Conservation (phyloP, 2,329 filamentous ascomycete genomes). For the Bipolaris zeicola region DNA sequence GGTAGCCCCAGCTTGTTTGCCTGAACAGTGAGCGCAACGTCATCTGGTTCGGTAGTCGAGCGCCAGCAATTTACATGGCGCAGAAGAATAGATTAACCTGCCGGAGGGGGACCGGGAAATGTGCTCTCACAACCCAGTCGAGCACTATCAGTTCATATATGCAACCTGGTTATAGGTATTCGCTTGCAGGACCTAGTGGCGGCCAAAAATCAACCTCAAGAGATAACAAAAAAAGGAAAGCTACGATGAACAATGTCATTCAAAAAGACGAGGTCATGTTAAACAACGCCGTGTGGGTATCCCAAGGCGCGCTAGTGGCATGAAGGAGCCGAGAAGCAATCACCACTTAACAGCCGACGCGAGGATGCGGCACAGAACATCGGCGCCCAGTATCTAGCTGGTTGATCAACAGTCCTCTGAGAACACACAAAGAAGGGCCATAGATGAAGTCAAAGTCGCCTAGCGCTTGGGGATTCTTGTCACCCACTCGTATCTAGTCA, state of each 20-base stretch:
- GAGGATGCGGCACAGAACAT: slow-evolving; percentile 3
- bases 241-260: neutral
- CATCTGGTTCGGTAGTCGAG: slow-evolving; percentile 4
- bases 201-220: neutral
- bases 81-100: slow-evolving; percentile 20
- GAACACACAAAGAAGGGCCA: slow-evolving; percentile 1
- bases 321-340: neutral
- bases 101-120: slow-evolving; percentile 19
- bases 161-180: slow-evolving; percentile 20
- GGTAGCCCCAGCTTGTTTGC: neutral
- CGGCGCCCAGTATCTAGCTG: slow-evolving; percentile 9
- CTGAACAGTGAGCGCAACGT: neutral
- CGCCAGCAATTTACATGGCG: slow-evolving; percentile 22
- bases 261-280: neutral
- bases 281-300: neutral
- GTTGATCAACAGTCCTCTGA: neutral
- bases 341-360: neutral
- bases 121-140: slow-evolving; percentile 11
- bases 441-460: slow-evolving; percentile 16
- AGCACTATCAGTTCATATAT: slow-evolving; percentile 14
- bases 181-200: slow-evolving; percentile 11
- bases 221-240: neutral
- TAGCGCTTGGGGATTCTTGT: slow-evolving; percentile 10
- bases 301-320: slow-evolving; percentile 1
- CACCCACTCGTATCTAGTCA: neutral